Evolutionary conservation across 2,329 filamentous ascomycete species (phyloP), one percentile per base, ranked within the genome.

Genomic region (Zymoseptoria brevis): DNA sequence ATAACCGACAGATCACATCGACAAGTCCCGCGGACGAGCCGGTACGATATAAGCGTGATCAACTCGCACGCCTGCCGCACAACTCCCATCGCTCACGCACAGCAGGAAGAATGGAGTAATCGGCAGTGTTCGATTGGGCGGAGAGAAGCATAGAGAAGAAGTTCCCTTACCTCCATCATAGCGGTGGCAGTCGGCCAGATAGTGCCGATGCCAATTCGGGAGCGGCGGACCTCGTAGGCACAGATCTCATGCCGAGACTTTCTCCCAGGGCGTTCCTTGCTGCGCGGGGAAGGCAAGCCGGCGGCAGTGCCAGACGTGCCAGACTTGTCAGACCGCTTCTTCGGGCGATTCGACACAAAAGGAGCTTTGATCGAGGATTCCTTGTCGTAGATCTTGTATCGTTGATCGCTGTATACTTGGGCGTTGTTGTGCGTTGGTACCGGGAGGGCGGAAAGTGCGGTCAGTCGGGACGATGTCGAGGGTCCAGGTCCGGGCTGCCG

Each of bases 1-100:
- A 21, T 48, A 57, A 57, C 53, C 59, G 59, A 63, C 60, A 57
- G 59, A 63, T 65, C 63, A 65, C 61, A 65, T 65, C 57, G 55
- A 53, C 50, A 35, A 29, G 26, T 29, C 26, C 26, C 26, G 26
- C 26, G 26, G 26, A 4, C 26, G 1, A 49, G 19, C 54, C 50
- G 35, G 35, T 13, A 45, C 35, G 35, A 59, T 19, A 24, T 22
- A 29, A 50, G 45, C 48, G 55, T 54, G 41, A 55, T 45, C 41
- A 55, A 24, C 19, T 29, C 57, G 54, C 58, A 48, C 50, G 35
- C 53, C 51, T 57, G 50, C 45, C 57, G 50, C 54, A 19, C 51
- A 26, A 21, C 50, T 35, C 13, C 24, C 13, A 29, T 50, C 53
- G 30, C 24, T 13, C 49, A 19, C 52, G 49, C 30, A 54, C 53